Percentiles rank a stretch among this genome's conserved stretches.
These are phyloP conservation scores for Scheffersomyces cryptocercus DNA, from an alignment of 1,139 yeast species.

Conservation along the genomic window DNA sequence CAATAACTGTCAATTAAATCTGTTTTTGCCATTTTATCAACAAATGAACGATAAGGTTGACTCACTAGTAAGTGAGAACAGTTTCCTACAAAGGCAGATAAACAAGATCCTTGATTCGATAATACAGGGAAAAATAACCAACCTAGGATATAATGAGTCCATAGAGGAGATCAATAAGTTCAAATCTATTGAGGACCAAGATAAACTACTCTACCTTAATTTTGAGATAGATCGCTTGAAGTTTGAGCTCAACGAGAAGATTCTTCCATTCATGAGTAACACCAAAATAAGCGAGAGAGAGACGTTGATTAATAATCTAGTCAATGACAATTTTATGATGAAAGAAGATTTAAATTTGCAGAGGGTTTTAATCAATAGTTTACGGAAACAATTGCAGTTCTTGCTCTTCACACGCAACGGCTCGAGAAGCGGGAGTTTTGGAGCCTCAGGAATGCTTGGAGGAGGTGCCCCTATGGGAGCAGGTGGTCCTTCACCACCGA, in stretches of 20 bases:
- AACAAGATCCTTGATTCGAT: slow-evolving; percentile 49
- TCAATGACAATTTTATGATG: slow-evolving; percentile 46
- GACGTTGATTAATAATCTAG: slow-evolving; percentile 37
- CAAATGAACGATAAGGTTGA: slow-evolving; percentile 15
- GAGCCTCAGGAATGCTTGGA: neutral
- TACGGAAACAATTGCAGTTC: slow-evolving; percentile 55
- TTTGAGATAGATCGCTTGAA: slow-evolving; percentile 44
- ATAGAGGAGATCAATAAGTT: slow-evolving; percentile 45
- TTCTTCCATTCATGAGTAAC: slow-evolving; percentile 39
- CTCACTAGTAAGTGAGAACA: slow-evolving; percentile 18
- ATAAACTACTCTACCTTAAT: slow-evolving; percentile 33
- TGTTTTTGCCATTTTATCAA: slow-evolving; percentile 31
- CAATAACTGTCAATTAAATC: slow-evolving; percentile 34
- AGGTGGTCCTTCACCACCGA: neutral
- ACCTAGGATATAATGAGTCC: slow-evolving; percentile 50
- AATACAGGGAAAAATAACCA: slow-evolving; percentile 53
- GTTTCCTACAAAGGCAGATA: slow-evolving; percentile 42
- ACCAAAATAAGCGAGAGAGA: slow-evolving; percentile 33
- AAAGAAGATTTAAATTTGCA: slow-evolving; percentile 52
- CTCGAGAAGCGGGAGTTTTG: neutral
- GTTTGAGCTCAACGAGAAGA: slow-evolving; percentile 43
- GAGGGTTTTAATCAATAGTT: slow-evolving; percentile 44
- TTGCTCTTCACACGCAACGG: slow-evolving; percentile 41
- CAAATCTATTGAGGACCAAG: slow-evolving; percentile 28
- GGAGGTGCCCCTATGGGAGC: neutral